Evolutionary conservation across 257 asterid species (phyloP).

Genomic region (Mentha longifolia): DNA sequence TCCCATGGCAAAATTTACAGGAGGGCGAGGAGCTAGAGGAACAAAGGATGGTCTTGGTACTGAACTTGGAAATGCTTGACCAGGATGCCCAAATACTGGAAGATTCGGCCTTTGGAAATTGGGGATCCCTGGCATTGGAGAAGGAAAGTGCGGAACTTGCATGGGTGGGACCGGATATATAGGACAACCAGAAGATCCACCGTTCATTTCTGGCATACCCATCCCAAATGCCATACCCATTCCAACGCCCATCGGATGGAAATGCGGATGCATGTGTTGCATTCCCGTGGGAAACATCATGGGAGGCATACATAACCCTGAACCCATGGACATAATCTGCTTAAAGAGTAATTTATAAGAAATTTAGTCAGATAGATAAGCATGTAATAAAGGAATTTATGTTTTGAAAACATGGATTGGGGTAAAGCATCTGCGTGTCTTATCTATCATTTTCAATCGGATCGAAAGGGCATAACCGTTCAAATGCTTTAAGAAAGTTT

Average conservation of each 20-base stretch:
- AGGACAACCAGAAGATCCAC: constrained; percentile 60
- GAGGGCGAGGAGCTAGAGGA: constrained; percentile 49
- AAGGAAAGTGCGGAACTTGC: constrained; percentile 57
- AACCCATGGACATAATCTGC: constrained; percentile 96
- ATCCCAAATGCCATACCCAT: constrained; percentile 64
- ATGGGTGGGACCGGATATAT: constrained; percentile 55
- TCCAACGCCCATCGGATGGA: constrained; percentile 67
- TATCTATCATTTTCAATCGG: background rate
- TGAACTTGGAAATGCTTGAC: constrained; percentile 58
- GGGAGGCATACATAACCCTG: constrained; percentile 84
- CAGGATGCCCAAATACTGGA: constrained; percentile 58
- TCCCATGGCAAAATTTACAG: constrained; percentile 44
- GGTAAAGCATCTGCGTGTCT: background rate
- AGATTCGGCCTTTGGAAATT: constrained; percentile 54
- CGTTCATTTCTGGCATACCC: constrained; percentile 79
- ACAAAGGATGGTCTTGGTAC: constrained; percentile 50
- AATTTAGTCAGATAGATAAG: constrained; percentile 15
- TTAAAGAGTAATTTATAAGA: constrained; percentile 19
- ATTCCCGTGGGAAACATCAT: constrained; percentile 80
- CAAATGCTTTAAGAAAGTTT: background rate
- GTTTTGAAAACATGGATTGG: background rate
- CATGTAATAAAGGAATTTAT: background rate
- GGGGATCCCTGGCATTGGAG: constrained; percentile 49
- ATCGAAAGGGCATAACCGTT: background rate
- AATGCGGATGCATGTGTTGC: constrained; percentile 77